These are phyloP conservation scores for Chrysosphaeria jannelii DNA, from an alignment of 2,329 filamentous ascomycete species.

Conservation along the genomic window DNA sequence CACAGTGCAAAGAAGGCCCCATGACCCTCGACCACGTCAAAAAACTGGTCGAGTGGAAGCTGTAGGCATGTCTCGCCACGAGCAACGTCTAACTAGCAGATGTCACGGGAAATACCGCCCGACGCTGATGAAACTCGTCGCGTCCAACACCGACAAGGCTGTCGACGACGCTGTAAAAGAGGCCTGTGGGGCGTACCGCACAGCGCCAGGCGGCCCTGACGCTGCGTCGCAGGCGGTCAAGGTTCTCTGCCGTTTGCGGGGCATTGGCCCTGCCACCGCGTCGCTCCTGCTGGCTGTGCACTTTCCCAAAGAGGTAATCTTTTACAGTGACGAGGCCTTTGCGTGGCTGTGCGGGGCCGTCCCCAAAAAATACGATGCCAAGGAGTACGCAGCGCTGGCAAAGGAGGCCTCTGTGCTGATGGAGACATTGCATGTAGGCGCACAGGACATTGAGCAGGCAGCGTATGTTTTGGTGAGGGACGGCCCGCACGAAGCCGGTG, in stretches of 20 bases:
- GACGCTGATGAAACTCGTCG: constrained; percentile 25
- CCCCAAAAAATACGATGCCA: constrained; percentile 28
- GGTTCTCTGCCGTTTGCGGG: constrained; percentile 28
- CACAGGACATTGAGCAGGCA: constrained; percentile 33
- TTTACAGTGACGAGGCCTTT: constrained; percentile 59
- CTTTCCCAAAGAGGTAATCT: constrained; percentile 26
- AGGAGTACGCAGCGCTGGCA: constrained; percentile 33
- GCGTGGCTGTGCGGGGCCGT: constrained; percentile 34
- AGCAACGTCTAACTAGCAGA: constrained; percentile 1
- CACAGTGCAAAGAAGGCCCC: constrained; percentile 9
- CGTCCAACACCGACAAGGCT: constrained; percentile 22
- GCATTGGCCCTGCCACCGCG: constrained; percentile 53
- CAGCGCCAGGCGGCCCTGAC: neutral
- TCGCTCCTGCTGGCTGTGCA: constrained; percentile 40
- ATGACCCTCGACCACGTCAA: constrained; percentile 28
- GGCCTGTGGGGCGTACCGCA: constrained; percentile 7
- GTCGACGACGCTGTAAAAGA: constrained; percentile 18
- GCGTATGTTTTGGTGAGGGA: constrained; percentile 31
- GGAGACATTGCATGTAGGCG: constrained; percentile 13
- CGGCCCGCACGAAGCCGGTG: neutral
- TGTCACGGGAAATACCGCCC: constrained; percentile 32
- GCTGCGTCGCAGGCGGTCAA: constrained; percentile 16
- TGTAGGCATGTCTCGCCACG: constrained; percentile 16
- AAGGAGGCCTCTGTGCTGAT: constrained; percentile 13
- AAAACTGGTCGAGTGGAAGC: constrained; percentile 36